Percentiles rank a stretch among this genome's conserved stretches.
phyloP scores from a whole-genome alignment of 352 stramenopile species.

The Globisporangium splendens region DNA sequence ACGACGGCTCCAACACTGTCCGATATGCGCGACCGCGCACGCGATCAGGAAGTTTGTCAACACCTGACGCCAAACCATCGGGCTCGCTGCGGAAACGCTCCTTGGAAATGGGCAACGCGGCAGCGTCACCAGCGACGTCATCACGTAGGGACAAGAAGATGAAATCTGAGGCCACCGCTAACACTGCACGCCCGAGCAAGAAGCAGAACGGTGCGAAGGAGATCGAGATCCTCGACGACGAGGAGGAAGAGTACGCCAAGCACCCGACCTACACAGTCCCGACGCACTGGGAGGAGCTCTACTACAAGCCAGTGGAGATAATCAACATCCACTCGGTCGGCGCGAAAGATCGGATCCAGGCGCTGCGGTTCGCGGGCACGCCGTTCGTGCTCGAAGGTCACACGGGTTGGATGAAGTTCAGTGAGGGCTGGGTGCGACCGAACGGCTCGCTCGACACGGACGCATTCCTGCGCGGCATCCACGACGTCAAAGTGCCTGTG shows the following conservation, averaged over 20 bases:
- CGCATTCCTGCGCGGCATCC: constrained; percentile 61
- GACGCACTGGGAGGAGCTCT: constrained; percentile 68
- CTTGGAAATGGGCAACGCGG: constrained; percentile 16
- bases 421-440: constrained; percentile 55
- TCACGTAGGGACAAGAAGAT: constrained; percentile 13
- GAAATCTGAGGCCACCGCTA: constrained; percentile 1
- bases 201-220: constrained; percentile 8
- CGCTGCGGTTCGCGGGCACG: constrained; percentile 60
- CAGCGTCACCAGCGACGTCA: not conserved
- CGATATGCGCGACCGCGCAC: not conserved
- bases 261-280: constrained; percentile 66
- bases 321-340: constrained; percentile 58
- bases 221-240: constrained; percentile 9
- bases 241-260: constrained; percentile 26
- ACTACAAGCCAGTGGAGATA: constrained; percentile 56
- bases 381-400: constrained; percentile 72
- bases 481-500: constrained; percentile 77
- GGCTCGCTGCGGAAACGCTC: constrained; percentile 27
- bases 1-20: not conserved
- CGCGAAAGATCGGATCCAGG: constrained; percentile 54
- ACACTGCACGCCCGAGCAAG: constrained; percentile 4
- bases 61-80: constrained; percentile 23
- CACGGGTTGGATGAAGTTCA: constrained; percentile 61
- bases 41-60: constrained; percentile 23
- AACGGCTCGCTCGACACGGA: constrained; percentile 51